Base-by-base conservation (phyloP, 805 yeast species). In the Teunomyces gatunensis region DNA sequence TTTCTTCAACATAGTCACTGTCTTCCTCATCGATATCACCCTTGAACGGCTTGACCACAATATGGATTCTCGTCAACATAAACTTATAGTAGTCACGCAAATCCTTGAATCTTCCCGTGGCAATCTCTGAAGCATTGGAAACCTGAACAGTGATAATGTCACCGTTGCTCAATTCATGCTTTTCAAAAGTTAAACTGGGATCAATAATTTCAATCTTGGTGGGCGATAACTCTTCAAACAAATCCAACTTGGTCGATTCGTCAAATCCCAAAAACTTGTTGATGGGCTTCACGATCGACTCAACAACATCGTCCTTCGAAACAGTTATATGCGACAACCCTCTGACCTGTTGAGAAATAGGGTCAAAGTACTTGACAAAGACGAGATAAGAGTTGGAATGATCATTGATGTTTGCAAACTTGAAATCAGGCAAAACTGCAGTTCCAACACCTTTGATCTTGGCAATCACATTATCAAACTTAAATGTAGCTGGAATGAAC, bases 361-460 rank as follows among this genome's bases (percentile, higher is more conserved):
- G 75, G 58, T 89, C 91, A 65, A 85, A 89, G 52, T 75, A 75
- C 63, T 90, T 89, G 44, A 89, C 55, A 54, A 85, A 81, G 7
- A 68, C 44, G 52, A 68, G 54, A 5, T 65, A 61, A 37, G 58
- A 47, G 9, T 54, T 36, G 6, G 61, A 55, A 40, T 56, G 51
- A n/a, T 62, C 63, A 25, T 27, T 37, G 28, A 57, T 51, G 29
- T 55, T 48, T 21, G 50, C 41, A 30, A 54, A 51, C 11, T 52
- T 51, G 41, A 47, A 39, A n/a, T 37, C 25, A 4, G 32, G 25
- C 2, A 6, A 13, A 50, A 54, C 32, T 54, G 39, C 37, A 6
- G 49, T 45, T 4, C 53, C 58, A 11, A 45, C 44, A n/a, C 40
- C 30, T 12, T 54, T 49, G 23, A 63, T 52, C 41, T 63, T 63